Base-by-base conservation (phyloP, 306 rosid genomes). In the Quercus dentata region DNA sequence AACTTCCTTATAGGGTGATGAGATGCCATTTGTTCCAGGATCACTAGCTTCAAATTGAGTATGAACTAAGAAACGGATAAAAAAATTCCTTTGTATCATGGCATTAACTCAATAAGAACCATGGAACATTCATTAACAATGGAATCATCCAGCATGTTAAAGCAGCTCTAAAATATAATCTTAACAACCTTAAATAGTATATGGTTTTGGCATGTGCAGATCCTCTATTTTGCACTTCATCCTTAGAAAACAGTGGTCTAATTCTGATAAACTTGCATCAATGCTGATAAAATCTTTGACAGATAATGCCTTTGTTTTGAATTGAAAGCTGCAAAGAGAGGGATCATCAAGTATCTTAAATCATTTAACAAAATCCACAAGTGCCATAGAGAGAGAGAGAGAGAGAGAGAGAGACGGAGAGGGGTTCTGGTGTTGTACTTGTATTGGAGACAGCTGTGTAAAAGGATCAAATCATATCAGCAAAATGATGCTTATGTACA, bases 141-240 rank as follows among this genome's bases (percentile, higher is more conserved):
- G 11, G 30, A 74, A 69, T 51, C 78, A 77, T 19, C 38, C 1
- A 3, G 35, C 23, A 73, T 56, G n/a, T 14, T 64, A 30, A 73
- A 83, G 23, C 69, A 73, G 10, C 58, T 20, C 59, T 1, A 2
- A 7, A 65, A 19, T 27, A 75, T 41, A 55, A 76, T 9, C 35
- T 30, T 52, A 20, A 30, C 57, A 56, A 91, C 97, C 97, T 93
- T 88, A 67, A 88, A 51, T 62, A 76, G 56, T 44, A 83, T 76
- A 91, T n/a, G 78, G 87, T 78, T 69, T 91, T 87, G 31, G 89
- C 97, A 54, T 86, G 90, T 3, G 77, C 41, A 76, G 78, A 81
- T n/a, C 89, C 92, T 81, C 65, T 91, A 73, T 76, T 87, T 78
- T 85, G 86, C 64, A 65, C 76, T 59, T 78, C 86, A 20, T 83